Percentiles rank a stretch among this genome's conserved stretches.
Conservation (phyloP, 306 rosid species). For the Trifolium dubium region DNA sequence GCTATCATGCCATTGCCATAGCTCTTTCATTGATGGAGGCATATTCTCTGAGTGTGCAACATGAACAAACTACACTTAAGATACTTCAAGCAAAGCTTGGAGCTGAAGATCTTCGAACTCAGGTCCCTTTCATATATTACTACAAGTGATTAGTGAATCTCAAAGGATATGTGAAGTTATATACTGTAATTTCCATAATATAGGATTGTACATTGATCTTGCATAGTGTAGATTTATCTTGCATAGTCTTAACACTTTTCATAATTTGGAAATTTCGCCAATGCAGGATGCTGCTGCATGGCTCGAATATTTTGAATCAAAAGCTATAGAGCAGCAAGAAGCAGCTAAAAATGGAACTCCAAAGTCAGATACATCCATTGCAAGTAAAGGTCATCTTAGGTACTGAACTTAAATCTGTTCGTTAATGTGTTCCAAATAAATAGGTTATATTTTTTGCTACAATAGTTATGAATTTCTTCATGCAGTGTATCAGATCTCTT, state of each 20-base stretch:
- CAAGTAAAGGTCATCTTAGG: constrained; percentile 99
- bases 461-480: constrained; percentile 46
- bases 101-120: constrained; percentile 92
- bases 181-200: constrained; percentile 5
- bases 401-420: constrained; percentile 78
- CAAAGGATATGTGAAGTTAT: neutral
- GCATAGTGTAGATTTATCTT: neutral
- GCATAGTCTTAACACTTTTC: neutral
- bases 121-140: constrained; percentile 53
- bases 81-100: constrained; percentile 93
- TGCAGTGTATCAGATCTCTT: constrained; percentile 97
- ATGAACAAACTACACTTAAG: constrained; percentile 92
- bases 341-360: constrained; percentile 93
- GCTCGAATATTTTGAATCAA: constrained; percentile 96
- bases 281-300: constrained; percentile 96
- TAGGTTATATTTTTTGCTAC: constrained; percentile 34
- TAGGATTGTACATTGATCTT: constrained; percentile 2
- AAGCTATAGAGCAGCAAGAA: constrained; percentile 95
- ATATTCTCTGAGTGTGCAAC: constrained; percentile 92
- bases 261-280: neutral
- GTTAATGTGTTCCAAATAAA: constrained; percentile 55
- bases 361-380: constrained; percentile 85
- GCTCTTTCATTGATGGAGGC: constrained; percentile 99
- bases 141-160: neutral
- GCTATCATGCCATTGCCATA: constrained; percentile 98